Percentiles rank a stretch among this genome's conserved stretches.
phyloP scores from a whole-genome alignment of 495 filamentous ascomycete species.

The Elasticomyces elasticus region DNA sequence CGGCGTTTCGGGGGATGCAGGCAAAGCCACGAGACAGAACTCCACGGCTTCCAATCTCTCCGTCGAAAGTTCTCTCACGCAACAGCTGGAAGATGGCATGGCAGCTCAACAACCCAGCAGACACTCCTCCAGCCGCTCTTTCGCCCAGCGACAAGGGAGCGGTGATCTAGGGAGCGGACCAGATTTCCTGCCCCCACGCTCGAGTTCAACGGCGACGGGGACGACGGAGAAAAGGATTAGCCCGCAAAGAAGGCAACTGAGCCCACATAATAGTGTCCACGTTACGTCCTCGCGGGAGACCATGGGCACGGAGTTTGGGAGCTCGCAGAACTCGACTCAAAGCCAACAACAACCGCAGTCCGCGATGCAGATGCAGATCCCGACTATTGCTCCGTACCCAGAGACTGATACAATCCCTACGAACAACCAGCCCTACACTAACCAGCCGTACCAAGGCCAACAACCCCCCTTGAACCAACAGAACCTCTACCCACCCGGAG shows the following conservation, averaged over 20 bases:
- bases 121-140: constrained; percentile 30
- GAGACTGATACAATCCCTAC: constrained; percentile 45
- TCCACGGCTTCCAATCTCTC: constrained; percentile 41
- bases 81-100: constrained; percentile 56
- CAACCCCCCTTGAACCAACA: too few relatives aligned
- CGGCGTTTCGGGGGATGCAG: constrained; percentile 34
- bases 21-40: constrained; percentile 48
- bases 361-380: constrained; percentile 58
- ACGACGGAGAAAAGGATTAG: constrained; percentile 24
- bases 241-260: constrained; percentile 26
- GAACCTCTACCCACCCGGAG: constrained; percentile 18
- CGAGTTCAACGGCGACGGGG: constrained; percentile 41
- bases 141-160: constrained; percentile 40
- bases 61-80: constrained; percentile 50
- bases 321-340: constrained; percentile 55
- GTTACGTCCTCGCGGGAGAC: constrained; percentile 37
- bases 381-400: constrained; percentile 54
- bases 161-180: constrained; percentile 38
- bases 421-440: too few relatives aligned
- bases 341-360: too few relatives aligned
- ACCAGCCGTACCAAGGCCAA: constrained; percentile 23
- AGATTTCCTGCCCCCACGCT: too few relatives aligned
- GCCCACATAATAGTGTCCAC: constrained; percentile 32
- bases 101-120: too few relatives aligned
- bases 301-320: constrained; percentile 24